phyloP scores from a whole-genome alignment of 73 alveolate species.

The Effrenium voratum region DNA sequence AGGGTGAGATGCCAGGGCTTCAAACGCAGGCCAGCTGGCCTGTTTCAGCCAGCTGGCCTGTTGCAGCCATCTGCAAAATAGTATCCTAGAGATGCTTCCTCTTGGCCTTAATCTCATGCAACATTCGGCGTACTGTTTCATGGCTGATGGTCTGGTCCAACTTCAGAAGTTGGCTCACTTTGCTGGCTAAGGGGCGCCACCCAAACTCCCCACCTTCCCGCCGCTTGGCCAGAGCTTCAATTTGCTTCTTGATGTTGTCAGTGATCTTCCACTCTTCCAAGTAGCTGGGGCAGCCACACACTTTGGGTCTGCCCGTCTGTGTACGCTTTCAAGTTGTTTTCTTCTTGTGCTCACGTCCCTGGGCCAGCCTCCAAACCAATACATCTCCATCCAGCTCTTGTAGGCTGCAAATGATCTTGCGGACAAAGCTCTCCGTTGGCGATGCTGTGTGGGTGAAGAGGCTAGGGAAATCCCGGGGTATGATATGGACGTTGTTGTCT shows the following conservation, averaged over 20 bases:
- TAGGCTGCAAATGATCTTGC: neutral
- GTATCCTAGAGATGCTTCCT: no score
- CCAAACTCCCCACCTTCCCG: conserved; percentile 1
- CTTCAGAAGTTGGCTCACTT: neutral
- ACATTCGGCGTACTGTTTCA: no score
- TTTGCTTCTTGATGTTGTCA: neutral
- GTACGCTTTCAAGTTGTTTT: neutral
- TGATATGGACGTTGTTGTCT: neutral
- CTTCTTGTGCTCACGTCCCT: neutral
- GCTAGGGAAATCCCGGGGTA: neutral
- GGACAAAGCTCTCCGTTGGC: neutral
- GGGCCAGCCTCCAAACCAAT: neutral
- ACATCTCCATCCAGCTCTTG: conserved; percentile 7
- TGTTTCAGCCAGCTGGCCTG: no score
- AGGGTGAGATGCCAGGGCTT: no score
- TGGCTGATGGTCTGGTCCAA: no score
- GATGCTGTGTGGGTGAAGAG: neutral
- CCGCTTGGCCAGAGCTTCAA: neutral
- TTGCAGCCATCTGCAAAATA: no score
- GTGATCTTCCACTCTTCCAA: neutral
- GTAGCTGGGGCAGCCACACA: neutral
- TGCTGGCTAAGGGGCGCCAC: neutral
- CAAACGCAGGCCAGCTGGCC: no score
- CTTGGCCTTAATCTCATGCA: no score
- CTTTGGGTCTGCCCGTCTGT: neutral